These are phyloP conservation scores for Eucalyptus albens DNA, from an alignment of 345 rosid species.

Conservation along the genomic window DNA sequence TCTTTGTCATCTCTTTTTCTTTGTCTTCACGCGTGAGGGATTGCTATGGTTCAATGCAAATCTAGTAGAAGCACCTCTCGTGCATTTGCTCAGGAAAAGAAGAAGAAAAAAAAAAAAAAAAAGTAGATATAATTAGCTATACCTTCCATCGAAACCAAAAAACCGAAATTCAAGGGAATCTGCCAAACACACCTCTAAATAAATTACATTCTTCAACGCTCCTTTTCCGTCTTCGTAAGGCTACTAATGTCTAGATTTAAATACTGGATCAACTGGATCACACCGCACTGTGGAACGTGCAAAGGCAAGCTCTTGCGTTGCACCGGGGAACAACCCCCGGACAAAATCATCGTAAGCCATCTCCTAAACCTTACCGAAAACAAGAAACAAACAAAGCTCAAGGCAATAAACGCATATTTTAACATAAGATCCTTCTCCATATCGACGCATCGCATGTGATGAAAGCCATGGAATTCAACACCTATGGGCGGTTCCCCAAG, in stretches of 20 bases:
- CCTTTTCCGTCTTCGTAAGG: neutral
- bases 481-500: neutral
- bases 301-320: neutral
- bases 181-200: neutral
- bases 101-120: neutral
- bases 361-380: constrained; percentile 1
- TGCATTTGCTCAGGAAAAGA: neutral
- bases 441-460: neutral
- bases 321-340: constrained; percentile 13
- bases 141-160: neutral
- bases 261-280: neutral
- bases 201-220: neutral
- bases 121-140: neutral
- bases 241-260: neutral
- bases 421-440: neutral
- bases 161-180: neutral
- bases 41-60: neutral
- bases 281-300: neutral
- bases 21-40: neutral
- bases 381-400: neutral
- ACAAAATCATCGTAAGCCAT: neutral
- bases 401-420: neutral
- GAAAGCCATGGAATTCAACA: neutral
- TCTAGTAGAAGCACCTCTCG: neutral
- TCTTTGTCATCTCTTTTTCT: neutral